These are phyloP conservation scores for Haplosporangium sp. DNA, from an alignment of 371 early-diverging fungal genomes.

Conservation along the genomic window DNA sequence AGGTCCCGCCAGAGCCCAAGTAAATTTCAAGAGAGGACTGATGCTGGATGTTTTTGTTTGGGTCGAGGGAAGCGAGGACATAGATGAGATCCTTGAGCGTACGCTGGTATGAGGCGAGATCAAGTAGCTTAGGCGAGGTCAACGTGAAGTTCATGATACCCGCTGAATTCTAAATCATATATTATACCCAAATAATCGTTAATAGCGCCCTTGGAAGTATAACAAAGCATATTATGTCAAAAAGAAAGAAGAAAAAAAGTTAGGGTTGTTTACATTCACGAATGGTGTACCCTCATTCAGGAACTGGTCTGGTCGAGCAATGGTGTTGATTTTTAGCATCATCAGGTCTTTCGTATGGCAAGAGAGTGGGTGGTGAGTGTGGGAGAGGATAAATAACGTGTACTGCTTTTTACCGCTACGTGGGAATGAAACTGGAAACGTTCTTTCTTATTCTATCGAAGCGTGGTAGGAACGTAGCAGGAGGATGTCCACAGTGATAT, in stretches of 20 bases:
- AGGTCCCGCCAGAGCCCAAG: constrained; percentile 17
- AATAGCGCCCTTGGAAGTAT: too few species aligned
- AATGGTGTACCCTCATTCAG: constrained; percentile 35
- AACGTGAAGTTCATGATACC: constrained; percentile 37
- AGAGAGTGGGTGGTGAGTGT: too few species aligned
- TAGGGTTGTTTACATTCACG: constrained; percentile 20
- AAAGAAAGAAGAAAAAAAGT: too few species aligned
- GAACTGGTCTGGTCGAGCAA: constrained; percentile 29
- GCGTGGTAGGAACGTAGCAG: too few species aligned
- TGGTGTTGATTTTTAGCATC: constrained; percentile 31
- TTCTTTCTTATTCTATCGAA: neutral
- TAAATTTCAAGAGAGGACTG: constrained; percentile 6
- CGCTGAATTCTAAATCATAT: neutral
- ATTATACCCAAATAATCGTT: neutral
- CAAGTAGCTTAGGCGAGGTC: constrained; percentile 32
- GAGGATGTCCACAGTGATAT: too few species aligned
- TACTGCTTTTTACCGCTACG: too few species aligned
- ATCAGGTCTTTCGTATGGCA: neutral
- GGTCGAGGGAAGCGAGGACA: neutral
- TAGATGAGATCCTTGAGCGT: constrained; percentile 23
- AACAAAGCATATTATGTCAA: too few species aligned
- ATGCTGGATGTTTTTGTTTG: neutral
- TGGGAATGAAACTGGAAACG: neutral
- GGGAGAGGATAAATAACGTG: too few species aligned
- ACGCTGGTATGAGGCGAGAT: constrained; percentile 26